phyloP scores from a whole-genome alignment of 306 rosid genomes.

The Heteromeles arbutifolia region DNA sequence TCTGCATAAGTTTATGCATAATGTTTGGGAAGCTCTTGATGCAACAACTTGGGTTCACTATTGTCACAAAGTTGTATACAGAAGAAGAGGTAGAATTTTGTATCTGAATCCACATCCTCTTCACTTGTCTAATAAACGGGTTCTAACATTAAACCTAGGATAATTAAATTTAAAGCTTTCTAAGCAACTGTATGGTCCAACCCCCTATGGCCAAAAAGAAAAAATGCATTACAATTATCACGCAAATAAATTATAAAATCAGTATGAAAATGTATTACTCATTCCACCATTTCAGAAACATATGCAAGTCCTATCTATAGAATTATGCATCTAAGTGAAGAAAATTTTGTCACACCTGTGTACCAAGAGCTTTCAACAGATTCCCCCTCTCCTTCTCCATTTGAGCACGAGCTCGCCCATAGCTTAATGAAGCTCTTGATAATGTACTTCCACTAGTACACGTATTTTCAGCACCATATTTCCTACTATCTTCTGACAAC shows the following conservation, averaged over 20 bases:
- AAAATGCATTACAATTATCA: neutral
- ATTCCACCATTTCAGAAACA: neutral
- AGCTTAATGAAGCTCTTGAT: conserved; percentile 71
- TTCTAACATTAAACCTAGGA: neutral
- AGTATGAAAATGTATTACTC: neutral
- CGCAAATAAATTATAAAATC: neutral
- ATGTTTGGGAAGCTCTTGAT: neutral
- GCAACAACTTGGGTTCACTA: neutral
- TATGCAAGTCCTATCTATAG: neutral
- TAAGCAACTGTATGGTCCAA: neutral
- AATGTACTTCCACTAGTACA: conserved; percentile 86
- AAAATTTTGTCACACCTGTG: conserved; percentile 56
- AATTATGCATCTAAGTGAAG: neutral
- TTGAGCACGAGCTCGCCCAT: conserved; percentile 82
- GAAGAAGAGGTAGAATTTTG: neutral
- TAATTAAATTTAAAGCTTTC: neutral
- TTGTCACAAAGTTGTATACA: neutral
- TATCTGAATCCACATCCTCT: neutral
- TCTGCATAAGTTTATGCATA: neutral
- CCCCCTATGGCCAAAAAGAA: neutral
- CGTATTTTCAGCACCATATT: conserved; percentile 92
- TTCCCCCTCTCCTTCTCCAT: conserved; percentile 95
- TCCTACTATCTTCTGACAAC: conserved; percentile 94
- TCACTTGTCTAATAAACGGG: neutral
- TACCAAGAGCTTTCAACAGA: conserved; percentile 83